Evolutionary conservation across 257 asterid species (phyloP).

Genomic region (Solanum piurae): DNA sequence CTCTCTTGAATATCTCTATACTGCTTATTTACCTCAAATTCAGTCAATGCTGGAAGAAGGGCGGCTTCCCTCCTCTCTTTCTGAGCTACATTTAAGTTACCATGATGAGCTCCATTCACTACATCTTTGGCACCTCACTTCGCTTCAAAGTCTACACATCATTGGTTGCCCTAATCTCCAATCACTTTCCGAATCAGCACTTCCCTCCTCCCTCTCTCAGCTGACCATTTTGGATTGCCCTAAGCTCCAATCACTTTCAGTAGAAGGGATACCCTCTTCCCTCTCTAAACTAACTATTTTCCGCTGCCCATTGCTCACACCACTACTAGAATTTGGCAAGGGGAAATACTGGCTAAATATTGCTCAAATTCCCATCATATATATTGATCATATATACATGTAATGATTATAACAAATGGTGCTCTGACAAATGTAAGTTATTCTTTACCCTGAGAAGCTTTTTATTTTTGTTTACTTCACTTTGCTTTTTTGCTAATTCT

Average conservation of each 20-base stretch:
- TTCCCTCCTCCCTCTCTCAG: neutral
- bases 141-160: neutral
- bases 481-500: neutral
- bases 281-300: neutral
- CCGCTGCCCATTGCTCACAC: neutral
- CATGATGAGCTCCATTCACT: neutral
- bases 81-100: neutral
- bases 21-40: neutral
- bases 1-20: neutral
- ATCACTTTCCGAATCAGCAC: neutral
- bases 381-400: accelerated
- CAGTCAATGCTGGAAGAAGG: neutral
- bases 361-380: neutral
- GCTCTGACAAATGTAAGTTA: neutral
- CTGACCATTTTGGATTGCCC: accelerated
- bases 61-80: neutral
- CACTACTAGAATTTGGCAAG: neutral
- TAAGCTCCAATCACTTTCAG: neutral
- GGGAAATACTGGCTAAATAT: neutral
- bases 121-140: neutral
- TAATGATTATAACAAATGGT: neutral
- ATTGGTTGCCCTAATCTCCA: accelerated
- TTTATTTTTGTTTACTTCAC: neutral
- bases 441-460: neutral
- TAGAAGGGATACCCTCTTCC: neutral